Conservation (phyloP, 2,329 filamentous ascomycete genomes). For the Aureobasidium vineae region DNA sequence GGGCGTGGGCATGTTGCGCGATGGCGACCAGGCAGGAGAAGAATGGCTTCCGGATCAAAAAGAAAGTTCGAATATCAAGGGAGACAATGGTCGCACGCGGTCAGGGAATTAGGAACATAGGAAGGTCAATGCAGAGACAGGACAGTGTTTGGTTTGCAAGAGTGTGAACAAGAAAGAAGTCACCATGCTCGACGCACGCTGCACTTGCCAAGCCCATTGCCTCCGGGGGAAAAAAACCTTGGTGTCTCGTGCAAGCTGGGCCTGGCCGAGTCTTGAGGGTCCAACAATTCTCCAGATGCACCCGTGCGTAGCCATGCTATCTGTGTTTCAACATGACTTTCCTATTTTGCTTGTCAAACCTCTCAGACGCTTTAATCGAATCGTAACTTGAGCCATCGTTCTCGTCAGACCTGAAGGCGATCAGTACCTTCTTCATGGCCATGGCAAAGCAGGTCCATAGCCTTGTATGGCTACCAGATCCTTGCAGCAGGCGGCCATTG, state of each 20-base stretch:
- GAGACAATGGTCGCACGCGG: constrained; percentile 14
- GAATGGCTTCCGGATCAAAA: not conserved
- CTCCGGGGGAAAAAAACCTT: constrained; percentile 8
- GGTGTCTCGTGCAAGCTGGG: not conserved
- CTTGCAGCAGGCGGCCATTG: not conserved
- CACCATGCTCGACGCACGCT: constrained; percentile 12
- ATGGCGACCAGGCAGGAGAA: not conserved
- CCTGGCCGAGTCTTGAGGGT: no score
- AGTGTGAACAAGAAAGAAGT: constrained; percentile 11
- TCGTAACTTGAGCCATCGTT: not conserved
- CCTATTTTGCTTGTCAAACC: not conserved
- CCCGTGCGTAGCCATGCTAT: not conserved
- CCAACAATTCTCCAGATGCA: not conserved
- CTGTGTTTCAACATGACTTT: not conserved
- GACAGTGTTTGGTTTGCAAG: constrained; percentile 1
- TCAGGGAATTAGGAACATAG: constrained; percentile 20
- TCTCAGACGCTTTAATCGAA: not conserved
- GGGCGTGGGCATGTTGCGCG: constrained; percentile 26
- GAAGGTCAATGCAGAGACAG: not conserved
- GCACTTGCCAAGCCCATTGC: constrained; percentile 3
- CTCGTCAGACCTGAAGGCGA: not conserved
- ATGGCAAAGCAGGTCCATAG: not conserved
- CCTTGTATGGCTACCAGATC: not conserved
- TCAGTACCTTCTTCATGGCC: not conserved
- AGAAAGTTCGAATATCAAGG: not conserved